Percentiles rank a stretch among this genome's conserved stretches.
Conservation (phyloP, 148 eudicot genomes). For the Fagopyrum esculentum region DNA sequence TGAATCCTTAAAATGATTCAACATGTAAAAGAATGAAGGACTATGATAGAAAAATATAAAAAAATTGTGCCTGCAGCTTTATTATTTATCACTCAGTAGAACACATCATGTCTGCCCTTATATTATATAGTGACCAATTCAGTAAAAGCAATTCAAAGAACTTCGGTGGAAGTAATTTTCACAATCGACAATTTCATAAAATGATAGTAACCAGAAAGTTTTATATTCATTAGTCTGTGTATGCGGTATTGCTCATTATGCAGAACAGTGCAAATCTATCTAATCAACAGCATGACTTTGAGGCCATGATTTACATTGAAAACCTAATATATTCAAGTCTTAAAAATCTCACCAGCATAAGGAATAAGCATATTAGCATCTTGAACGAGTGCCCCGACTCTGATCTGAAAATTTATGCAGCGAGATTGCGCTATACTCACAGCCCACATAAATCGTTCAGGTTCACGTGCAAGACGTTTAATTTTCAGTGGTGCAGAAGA, state of each 20-base stretch:
- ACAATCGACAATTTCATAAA: neutral
- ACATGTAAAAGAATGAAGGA: neutral
- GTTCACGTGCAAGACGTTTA: slow-evolving; percentile 80
- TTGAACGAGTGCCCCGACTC: slow-evolving; percentile 81
- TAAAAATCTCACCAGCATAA: slow-evolving; percentile 62
- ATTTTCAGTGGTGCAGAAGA: slow-evolving; percentile 85
- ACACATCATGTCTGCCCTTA: neutral
- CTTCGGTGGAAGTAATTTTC: neutral
- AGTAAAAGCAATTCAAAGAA: neutral
- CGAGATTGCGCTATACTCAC: slow-evolving; percentile 83
- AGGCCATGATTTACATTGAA: neutral
- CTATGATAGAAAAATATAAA: neutral
- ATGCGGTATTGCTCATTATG: neutral
- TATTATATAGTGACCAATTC: neutral
- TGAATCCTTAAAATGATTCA: neutral
- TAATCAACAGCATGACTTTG: neutral
- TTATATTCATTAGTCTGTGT: neutral
- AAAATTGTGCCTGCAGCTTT: neutral
- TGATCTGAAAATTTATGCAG: slow-evolving; percentile 60
- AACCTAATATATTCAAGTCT: neutral
- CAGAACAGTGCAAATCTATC: neutral
- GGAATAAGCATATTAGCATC: slow-evolving; percentile 88
- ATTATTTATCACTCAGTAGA: neutral
- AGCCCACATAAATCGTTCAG: slow-evolving; percentile 93
- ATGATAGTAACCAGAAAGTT: neutral